Conservation (phyloP, 208 protist species). For the Trichomonas tenax region DNA sequence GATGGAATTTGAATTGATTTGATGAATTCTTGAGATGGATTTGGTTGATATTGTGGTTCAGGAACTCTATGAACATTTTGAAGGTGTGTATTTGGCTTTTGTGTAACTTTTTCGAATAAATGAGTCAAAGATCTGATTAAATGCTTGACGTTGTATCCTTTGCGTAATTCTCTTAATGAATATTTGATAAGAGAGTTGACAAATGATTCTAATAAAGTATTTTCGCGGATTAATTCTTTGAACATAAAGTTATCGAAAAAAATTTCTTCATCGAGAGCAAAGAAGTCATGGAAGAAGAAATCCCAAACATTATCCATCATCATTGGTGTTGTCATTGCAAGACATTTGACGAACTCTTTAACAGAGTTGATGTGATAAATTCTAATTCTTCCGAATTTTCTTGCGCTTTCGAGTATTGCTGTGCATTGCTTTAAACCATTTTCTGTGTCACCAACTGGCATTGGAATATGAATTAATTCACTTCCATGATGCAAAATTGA, state of each 20-base stretch:
- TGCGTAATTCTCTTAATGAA: neutral
- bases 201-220: neutral
- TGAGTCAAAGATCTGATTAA: neutral
- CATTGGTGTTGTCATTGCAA: neutral
- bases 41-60: neutral
- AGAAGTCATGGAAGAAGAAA: neutral
- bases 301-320: neutral
- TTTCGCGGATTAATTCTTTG: neutral
- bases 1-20: neutral
- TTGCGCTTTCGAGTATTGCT: neutral
- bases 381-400: neutral
- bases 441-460: neutral
- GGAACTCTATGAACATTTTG: neutral
- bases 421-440: neutral
- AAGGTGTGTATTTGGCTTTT: neutral
- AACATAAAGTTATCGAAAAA: neutral
- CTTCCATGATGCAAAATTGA: neutral
- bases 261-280: neutral
- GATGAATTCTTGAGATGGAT: neutral
- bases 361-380: neutral
- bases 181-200: neutral
- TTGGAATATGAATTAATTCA: neutral
- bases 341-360: neutral
- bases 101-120: neutral
- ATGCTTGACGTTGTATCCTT: neutral